Evolutionary conservation across 805 yeast genomes (phyloP), one percentile per base, ranked within the genome.

Genomic region (Candida glaebosa): DNA sequence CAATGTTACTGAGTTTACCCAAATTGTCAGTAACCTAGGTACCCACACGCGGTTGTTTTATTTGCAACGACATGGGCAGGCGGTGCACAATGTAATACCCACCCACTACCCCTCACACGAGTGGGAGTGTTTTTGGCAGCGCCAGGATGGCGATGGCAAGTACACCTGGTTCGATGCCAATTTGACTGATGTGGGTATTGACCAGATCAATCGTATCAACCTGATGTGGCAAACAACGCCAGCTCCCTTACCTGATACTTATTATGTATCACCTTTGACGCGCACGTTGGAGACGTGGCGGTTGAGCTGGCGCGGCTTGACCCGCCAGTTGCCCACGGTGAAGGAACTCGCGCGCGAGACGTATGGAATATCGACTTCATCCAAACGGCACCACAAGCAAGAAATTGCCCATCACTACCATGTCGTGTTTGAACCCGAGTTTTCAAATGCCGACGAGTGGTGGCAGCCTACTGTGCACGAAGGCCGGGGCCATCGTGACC

Each of bases 61-160:
- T 31, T 38, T 63, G 6, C 63, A 57, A 28, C 48, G 69, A 41
- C 69, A 63, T 42, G 66, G 66, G 8, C 63, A 63, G 48, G 68
- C 65, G 7, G 58, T 44, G 40, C 69, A 63, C 41, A 63, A 63
- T 39, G 44, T 57, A 17, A 17, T 24, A 19, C 26, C 41, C 20
- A 15, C 24, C 20, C 18, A 40, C 14, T 58, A 50, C 34, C 22
- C 40, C n/a, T 14, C 14, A 2, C 26, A 30, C 3, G 54, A 56
- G 4, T 62, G 66, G 67, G 31, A 18, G 15, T 63, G 69, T 40
- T 45, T 45, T 33, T 59, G 61, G 59, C 60, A 58, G 42, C 44
- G 42, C 16, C 42, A 50, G 35, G 48, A 54, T 34, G 58, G 58
- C 7, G 45, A 52, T 17, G 52, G 48, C 14, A 44, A 40, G 7